Evolutionary conservation across 176 grass and related monocot species (phyloP).

Genomic region (Themeda triandra): DNA sequence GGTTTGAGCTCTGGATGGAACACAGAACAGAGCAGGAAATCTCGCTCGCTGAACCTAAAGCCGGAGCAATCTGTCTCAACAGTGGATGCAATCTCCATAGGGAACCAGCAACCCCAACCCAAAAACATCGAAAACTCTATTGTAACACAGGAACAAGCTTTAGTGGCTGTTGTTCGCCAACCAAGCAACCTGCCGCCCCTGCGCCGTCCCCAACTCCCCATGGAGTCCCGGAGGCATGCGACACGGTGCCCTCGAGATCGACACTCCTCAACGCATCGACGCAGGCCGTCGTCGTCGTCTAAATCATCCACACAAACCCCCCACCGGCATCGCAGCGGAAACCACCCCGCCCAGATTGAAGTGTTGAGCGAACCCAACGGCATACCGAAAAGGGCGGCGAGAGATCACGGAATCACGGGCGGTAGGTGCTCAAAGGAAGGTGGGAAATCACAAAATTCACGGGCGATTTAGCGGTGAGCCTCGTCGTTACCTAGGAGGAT

Average conservation of each 20-base stretch:
- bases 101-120: neutral
- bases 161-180: neutral
- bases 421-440: constrained; percentile 41
- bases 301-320: neutral
- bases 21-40: neutral
- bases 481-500: neutral
- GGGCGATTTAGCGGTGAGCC: neutral
- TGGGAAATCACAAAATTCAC: neutral
- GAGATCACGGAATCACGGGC: neutral
- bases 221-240: neutral
- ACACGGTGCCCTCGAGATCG: neutral
- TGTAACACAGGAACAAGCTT: neutral
- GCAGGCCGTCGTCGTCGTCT: neutral
- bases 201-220: neutral
- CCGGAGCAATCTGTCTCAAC: neutral
- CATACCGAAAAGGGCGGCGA: neutral
- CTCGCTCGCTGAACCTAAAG: neutral
- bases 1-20: neutral
- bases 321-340: neutral
- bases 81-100: neutral
- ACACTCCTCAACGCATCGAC: neutral
- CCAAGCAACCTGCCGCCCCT: neutral
- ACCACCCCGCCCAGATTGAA: neutral
- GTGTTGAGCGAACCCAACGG: neutral
- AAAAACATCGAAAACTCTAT: neutral